These are phyloP conservation scores for Gastrolobium villosum DNA, from an alignment of 306 rosid genomes.

Conservation along the genomic window DNA sequence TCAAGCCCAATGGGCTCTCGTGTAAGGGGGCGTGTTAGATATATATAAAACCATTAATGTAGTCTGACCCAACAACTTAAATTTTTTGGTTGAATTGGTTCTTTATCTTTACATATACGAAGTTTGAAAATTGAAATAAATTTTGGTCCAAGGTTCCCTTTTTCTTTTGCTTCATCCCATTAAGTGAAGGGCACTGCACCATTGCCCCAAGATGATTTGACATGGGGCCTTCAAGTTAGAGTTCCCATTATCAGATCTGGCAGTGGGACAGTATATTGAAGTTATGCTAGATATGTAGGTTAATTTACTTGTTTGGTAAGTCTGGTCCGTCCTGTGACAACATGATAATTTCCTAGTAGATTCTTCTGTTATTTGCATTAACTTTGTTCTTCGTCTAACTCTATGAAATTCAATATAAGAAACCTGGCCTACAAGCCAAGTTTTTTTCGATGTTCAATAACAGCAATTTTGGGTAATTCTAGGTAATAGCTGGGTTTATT, in stretches of 20 bases:
- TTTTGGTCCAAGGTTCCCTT: conserved; percentile 30
- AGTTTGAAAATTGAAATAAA: conserved; percentile 27
- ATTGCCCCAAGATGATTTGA: conserved; percentile 28
- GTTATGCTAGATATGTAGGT: conserved; percentile 24
- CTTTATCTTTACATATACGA: not conserved
- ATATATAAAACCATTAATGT: no score
- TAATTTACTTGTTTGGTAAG: conserved; percentile 24
- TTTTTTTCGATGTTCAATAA: not conserved
- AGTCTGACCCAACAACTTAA: no score
- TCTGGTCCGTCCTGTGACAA: not conserved
- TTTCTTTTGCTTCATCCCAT: conserved; percentile 21
- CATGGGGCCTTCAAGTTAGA: conserved; percentile 19
- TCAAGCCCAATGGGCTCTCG: no score
- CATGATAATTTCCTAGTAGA: conserved; percentile 1
- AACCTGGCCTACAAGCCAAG: not conserved
- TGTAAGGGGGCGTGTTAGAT: no score
- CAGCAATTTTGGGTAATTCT: conserved; percentile 3
- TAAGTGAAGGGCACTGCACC: conserved; percentile 17
- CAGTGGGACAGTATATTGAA: conserved; percentile 17
- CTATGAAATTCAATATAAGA: not conserved
- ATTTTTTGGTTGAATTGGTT: no score
- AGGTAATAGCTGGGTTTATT: conserved; percentile 17
- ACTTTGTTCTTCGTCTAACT: conserved; percentile 18
- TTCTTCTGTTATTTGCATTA: not conserved
- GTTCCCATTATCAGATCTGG: conserved; percentile 1